Evolutionary conservation across 768 basidiomycete genomes (phyloP), one percentile per base, ranked within the genome.

Genomic region (Auriculariales sp.): DNA sequence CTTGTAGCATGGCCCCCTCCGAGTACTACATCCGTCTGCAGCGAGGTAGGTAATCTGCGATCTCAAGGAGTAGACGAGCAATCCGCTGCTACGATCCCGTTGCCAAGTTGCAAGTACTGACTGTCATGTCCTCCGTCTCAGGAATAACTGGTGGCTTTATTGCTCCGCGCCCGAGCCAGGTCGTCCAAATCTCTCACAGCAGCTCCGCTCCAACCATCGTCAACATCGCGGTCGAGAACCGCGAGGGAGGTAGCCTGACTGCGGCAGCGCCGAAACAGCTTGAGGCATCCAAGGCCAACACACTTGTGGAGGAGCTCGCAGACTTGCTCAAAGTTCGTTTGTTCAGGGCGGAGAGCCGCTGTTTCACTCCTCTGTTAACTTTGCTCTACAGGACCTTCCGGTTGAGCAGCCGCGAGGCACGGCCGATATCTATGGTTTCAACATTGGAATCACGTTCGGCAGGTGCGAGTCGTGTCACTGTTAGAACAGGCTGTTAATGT

Each of bases 141-240:
- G 86, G 86, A 52, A 88, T 87, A 59, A 62, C 67, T 11, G 85
- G 85, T 28, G 86, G 86, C 34, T 83, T 89, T 58, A 77, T 75
- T 11, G 80, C 83, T 0, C 78, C 86, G 3, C 78, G 68, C 5
- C 78, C 81, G 3, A 64, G 64, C 25, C 76, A 74, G 12, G 64
- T 81, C 57, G 68, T 76, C 59, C 69, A 68, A 24, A 57, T 88
- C 54, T 71, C 75, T 19, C 58, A 58, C n/a, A 66, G 70, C 42
- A 42, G 67, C 2, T 49, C 60, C 2, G 57, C 56, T 5, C 62
- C 67, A 42, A 33, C 66, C 12, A 53, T 56, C 22, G 68, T 85
- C 46, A 57, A 64, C 25, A 64, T 86, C 56, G 58, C 68, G 14
- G 65, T 72, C 12, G 68, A 73, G 2, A 53, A 69, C 6, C 78